Evolutionary conservation across 2,329 filamentous ascomycete species (phyloP).

Genomic region (Cryphonectria naterciae): DNA sequence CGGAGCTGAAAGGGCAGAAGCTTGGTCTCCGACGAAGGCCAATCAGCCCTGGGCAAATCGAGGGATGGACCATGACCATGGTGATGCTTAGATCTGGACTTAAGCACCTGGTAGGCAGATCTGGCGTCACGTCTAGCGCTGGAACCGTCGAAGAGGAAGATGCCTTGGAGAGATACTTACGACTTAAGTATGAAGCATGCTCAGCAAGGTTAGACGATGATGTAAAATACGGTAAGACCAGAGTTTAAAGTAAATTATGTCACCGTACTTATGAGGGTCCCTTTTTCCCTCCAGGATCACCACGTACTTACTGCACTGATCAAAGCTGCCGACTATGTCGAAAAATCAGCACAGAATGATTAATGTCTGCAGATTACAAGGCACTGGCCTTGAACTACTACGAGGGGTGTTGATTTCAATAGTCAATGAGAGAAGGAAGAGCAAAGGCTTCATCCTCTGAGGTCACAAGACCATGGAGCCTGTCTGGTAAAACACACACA

Average conservation of each 20-base stretch:
- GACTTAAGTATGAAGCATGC: neutral
- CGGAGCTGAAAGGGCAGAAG: neutral
- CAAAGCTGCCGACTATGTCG: no score
- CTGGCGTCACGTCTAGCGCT: neutral
- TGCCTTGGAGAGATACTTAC: neutral
- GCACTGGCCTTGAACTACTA: no score
- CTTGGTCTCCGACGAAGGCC: neutral
- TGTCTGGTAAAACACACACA: neutral
- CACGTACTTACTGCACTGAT: no score
- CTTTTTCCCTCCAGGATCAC: no score
- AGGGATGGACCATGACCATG: neutral
- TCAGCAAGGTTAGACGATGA: neutral
- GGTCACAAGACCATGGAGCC: neutral
- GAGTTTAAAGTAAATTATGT: neutral
- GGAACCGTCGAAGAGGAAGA: neutral
- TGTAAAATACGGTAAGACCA: neutral
- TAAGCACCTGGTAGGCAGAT: neutral
- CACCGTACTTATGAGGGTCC: no score
- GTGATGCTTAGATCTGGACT: neutral
- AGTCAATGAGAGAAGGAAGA: no score
- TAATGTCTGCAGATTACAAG: no score
- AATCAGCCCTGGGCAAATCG: neutral
- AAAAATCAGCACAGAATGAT: no score
- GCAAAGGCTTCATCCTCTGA: neutral
- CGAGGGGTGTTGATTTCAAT: no score